phyloP scores from a whole-genome alignment of 495 filamentous ascomycete species.

The Mytilinidion resinicola region DNA sequence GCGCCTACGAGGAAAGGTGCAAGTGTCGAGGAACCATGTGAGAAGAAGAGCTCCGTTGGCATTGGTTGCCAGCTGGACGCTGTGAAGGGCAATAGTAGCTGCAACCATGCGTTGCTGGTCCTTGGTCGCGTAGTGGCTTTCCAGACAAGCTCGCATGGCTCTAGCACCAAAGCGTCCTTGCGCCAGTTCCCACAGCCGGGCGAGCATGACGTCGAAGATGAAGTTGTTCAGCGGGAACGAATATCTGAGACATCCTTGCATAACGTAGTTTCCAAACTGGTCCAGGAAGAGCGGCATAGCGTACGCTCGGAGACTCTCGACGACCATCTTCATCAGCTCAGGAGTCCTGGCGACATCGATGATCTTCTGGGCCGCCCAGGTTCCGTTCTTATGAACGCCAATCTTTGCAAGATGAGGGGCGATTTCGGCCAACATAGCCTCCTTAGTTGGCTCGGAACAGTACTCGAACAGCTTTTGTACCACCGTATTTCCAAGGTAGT shows the following conservation, averaged over 20 bases:
- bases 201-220: constrained; percentile 96
- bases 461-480: constrained; percentile 97
- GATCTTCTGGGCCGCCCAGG: constrained; percentile 98
- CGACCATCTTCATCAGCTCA: constrained; percentile 75
- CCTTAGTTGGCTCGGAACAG: constrained; percentile 83
- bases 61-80: constrained; percentile 93
- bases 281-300: constrained; percentile 88
- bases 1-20: constrained; percentile 86
- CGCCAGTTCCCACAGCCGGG: constrained; percentile 86
- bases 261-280: constrained; percentile 96
- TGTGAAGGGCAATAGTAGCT: constrained; percentile 89
- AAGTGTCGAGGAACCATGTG: constrained; percentile 98
- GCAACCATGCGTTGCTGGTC: constrained; percentile 94
- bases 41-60: constrained; percentile 89
- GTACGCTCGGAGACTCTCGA: constrained; percentile 76
- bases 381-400: constrained; percentile 97
- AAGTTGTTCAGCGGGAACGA: constrained; percentile 84
- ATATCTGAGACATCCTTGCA: constrained; percentile 93
- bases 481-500: constrained; percentile 98
- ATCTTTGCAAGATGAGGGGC: constrained; percentile 91
- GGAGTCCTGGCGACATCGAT: constrained; percentile 89
- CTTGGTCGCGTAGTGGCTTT: constrained; percentile 91
- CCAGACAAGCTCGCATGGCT: constrained; percentile 93
- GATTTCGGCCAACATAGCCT: constrained; percentile 84
- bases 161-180: constrained; percentile 92